Conservation (phyloP, 306 rosid species). For the Senna siamea region DNA sequence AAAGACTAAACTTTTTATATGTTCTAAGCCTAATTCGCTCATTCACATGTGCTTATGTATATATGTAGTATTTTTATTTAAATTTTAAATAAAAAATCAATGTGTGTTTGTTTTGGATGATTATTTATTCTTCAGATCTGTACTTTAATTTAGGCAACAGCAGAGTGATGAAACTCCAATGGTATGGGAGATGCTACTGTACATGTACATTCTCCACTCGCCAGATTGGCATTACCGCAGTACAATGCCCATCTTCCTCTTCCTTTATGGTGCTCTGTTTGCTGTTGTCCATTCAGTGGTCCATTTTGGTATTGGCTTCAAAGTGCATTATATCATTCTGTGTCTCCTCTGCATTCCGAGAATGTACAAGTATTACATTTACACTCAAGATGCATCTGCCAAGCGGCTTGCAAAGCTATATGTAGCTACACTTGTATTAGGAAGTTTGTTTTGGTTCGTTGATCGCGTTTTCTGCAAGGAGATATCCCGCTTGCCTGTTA, state of each 20-base stretch:
- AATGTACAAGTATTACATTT: conserved; percentile 86
- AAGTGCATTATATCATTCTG: conserved; percentile 66
- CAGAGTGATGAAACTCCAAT: conserved; percentile 90
- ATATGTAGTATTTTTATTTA: not conserved
- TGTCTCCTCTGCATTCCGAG: conserved; percentile 86
- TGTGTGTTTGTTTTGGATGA: conserved; percentile 39
- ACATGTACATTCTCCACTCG: conserved; percentile 81
- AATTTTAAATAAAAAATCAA: not conserved
- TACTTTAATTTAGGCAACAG: conserved; percentile 71
- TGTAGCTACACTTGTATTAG: conserved; percentile 61
- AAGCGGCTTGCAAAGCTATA: conserved; percentile 67
- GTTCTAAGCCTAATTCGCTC: not conserved
- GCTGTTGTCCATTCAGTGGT: conserved; percentile 62
- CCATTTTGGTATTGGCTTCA: conserved; percentile 68
- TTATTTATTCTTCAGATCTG: conserved; percentile 38
- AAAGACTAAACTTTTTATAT: not conserved
- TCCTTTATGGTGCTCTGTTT: conserved; percentile 70
- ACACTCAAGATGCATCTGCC: conserved; percentile 60
- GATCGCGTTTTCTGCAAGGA: conserved; percentile 71
- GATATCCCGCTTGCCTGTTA: conserved; percentile 61
- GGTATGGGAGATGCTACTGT: conserved; percentile 93
- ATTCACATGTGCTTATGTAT: not conserved
- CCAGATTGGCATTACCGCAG: conserved; percentile 91
- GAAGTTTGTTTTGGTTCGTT: conserved; percentile 66
- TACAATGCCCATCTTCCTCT: conserved; percentile 87